phyloP scores from a whole-genome alignment of 768 basidiomycete genomes.

The Suillus alpinus region DNA sequence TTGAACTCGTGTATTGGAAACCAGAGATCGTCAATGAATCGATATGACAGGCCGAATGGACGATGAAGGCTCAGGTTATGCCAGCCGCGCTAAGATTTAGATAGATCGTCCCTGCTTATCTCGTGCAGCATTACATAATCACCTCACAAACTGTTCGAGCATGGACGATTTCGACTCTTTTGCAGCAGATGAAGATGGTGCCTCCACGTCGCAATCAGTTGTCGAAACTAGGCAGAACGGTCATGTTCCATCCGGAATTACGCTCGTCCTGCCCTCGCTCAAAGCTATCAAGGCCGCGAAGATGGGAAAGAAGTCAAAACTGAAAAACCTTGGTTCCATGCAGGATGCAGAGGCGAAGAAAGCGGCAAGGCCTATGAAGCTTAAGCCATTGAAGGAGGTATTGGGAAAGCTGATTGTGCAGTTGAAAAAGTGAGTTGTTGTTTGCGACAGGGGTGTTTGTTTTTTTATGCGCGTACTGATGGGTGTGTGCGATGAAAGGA shows the following conservation, averaged over 20 bases:
- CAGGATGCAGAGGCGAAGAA: constrained; percentile 33
- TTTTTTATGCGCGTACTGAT: constrained; percentile 8
- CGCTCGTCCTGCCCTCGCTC: constrained; percentile 66
- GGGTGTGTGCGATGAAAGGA: constrained; percentile 41
- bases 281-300: constrained; percentile 59
- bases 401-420: constrained; percentile 61
- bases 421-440: constrained; percentile 63
- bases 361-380: constrained; percentile 57
- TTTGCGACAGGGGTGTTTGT: background rate
- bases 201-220: constrained; percentile 27
- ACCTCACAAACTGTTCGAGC: constrained; percentile 12
- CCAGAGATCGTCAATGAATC: background rate
- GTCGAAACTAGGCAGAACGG: constrained; percentile 12
- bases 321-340: constrained; percentile 23
- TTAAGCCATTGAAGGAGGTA: constrained; percentile 80
- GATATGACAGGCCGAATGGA: background rate
- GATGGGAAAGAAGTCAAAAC: constrained; percentile 45
- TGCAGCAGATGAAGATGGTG: constrained; percentile 27
- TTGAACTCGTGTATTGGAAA: background rate
- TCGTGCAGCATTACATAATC: constrained; percentile 11
- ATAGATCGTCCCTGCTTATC: constrained; percentile 2
- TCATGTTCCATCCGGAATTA: constrained; percentile 47
- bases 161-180: constrained; percentile 32
- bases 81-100: background rate
- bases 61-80: background rate